Evolutionary conservation across 108 stramenopile species (phyloP), one percentile per base, ranked within the genome.

Genomic region (Bacterosira constricta): DNA sequence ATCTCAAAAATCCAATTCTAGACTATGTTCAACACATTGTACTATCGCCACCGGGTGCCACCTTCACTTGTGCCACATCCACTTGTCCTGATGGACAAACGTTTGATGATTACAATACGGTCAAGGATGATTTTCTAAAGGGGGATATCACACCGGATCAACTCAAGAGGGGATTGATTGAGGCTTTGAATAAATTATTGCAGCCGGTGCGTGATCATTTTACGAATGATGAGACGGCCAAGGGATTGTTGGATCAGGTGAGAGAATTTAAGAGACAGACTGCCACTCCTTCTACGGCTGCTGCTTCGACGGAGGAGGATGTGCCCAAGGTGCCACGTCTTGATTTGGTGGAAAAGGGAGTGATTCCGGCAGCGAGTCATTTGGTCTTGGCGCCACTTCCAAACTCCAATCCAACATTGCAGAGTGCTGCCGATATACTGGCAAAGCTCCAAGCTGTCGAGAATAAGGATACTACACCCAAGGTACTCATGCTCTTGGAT

Each of bases 171-270:
- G 93, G 89, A 27, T 81, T 98, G 64, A 96, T 97, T 36, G 84
- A 70, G 44, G 92, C 83, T 2, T 69, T 99, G 46, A 98, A 99
- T 77, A 38, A 66, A 41, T 79, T 99, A 41, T 64, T 99, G 44
- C 90, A 98, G 75, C 99, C 99, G 0, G 99, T 99, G 10, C 89
- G 99, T 37, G 78, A 83, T 52, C 99, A 99, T 79, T 99, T 99
- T 63, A 79, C 85, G 18, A 81, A 66, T 15, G 88, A 97, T 57
- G 86, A 80, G 51, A 88, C 85, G 47, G 95, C 98, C 21, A 94
- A 94, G 60, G 82, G 85, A 44, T 84, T 99, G 21, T 79, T 99
- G 69, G 86, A 80, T 10, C 82, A 90, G 37, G 97, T 99, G 29
- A 90, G 85, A 45, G 80, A 91, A 66, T 97, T 90, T 85, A 97